Base-by-base conservation (phyloP, 2,329 filamentous ascomycete species). In the Leptographium procerum region DNA sequence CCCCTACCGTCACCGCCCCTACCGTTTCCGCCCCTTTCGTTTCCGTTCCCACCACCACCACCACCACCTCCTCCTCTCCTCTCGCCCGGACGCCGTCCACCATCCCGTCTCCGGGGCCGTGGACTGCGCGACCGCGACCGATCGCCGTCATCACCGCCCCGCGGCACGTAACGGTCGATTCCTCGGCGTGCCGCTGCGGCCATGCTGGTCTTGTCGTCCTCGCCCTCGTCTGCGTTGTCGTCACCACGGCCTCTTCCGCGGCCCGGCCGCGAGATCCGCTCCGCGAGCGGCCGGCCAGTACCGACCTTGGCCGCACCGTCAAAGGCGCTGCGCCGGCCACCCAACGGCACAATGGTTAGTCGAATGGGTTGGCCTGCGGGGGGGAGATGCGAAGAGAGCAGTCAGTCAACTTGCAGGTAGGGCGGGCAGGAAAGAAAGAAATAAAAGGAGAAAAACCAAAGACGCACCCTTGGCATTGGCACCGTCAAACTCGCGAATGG, bases 361-460 rank as follows among this genome's bases (percentile, higher is more conserved):
- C 81, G 83, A 66, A 96, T 96, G 4, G 89, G 90, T 72, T 92
- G 89, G 54, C 88, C 87, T 84, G 54, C n/a, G n/a, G n/a, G n/a
- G 24, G 51, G 11, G 24, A 3, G 7, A 10, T 14, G 34, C 34
- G 34, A 36, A 3, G 10, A 36, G 34, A 36, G 10, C n/a, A n/a
- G n/a, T n/a, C n/a, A n/a, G n/a, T n/a, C n/a, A n/a, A n/a, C n/a
- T n/a, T n/a, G n/a, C n/a, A n/a, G n/a, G n/a, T n/a, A n/a, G n/a
- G n/a, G n/a, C 5, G 34, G 13, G 19, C 22, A 47, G 43, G 22
- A 19, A 47, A 22, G 43, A 47, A 19, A 7, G 24, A 4, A 8
- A 40, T 9, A 4, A 8, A 51, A 7, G 24, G 9, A 2, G 36
- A 28, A 26, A 19, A 6, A 45, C 9, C 28, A 33, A 5, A n/a